phyloP scores from a whole-genome alignment of 306 rosid species.

The Oxytropis ochrocephala region DNA sequence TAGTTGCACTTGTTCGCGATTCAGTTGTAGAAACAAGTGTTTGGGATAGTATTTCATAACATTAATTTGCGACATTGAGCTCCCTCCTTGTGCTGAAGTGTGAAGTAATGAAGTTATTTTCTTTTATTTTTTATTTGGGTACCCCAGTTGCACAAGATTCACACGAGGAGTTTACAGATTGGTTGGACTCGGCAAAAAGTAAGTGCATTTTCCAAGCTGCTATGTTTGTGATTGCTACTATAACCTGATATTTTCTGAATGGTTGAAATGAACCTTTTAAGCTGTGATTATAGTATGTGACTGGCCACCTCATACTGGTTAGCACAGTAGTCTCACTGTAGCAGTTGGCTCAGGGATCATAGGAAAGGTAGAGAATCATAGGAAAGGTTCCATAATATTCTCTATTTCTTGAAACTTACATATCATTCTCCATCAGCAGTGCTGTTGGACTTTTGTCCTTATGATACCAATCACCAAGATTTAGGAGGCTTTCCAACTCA shows the following conservation, averaged over 20 bases:
- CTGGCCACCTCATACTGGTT: not conserved
- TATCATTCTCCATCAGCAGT: too few relatives aligned
- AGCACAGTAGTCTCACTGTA: constrained; percentile 11
- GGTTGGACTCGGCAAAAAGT: constrained; percentile 98
- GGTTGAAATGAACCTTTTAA: constrained; percentile 8
- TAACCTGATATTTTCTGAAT: constrained; percentile 1
- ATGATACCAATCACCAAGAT: not conserved
- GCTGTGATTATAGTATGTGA: not conserved
- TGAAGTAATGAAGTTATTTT: constrained; percentile 10
- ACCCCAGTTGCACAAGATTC: constrained; percentile 68
- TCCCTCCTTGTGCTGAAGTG: constrained; percentile 10
- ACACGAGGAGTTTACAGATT: constrained; percentile 46
- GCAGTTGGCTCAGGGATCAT: too few relatives aligned
- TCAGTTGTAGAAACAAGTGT: not conserved
- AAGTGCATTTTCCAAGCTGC: constrained; percentile 27
- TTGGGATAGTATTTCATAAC: not conserved
- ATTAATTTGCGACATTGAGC: not conserved
- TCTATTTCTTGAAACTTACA: too few relatives aligned
- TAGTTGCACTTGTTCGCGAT: not conserved
- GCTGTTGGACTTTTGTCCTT: constrained; percentile 6
- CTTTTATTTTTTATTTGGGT: constrained; percentile 16
- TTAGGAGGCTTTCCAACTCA: not conserved
- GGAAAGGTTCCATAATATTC: too few relatives aligned
- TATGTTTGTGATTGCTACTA: not conserved
- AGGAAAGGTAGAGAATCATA: too few relatives aligned